Evolutionary conservation across 768 basidiomycete genomes (phyloP), one percentile per base, ranked within the genome.

Genomic region (Kwoniella pini): DNA sequence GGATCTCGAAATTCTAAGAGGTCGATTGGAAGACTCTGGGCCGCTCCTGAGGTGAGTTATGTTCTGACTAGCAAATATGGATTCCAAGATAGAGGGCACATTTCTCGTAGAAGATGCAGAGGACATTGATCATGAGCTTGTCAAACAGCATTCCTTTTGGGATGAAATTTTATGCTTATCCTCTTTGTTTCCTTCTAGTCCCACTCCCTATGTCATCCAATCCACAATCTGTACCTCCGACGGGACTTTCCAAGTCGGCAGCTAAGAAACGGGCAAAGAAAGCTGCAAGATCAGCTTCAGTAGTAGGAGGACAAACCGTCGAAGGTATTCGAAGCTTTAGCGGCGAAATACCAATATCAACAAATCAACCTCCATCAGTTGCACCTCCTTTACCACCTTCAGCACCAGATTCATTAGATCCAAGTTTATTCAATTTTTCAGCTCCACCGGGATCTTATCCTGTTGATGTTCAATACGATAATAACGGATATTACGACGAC

Each of bases 231-330:
- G 53, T 59, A 44, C 57, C 65, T 55, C 54, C 53, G 22, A 43
- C 67, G 45, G 71, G 68, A 56, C 45, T 72, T 30, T 74, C 72
- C 10, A 70, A 70, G 64, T 69, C 71, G 40, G 67, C 69, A 57
- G 72, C 69, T 27, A 74, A 74, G 69, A 74, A 74, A 57, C 61
- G 65, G 62, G 66, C 69, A 40, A 74, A 74, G 63, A 74, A 74
- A 61, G 57, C 57, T 44, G 69, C 69, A 30, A 60, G 60, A 57
- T 57, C 63, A 33, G 55, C 61, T 43, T 21, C 43, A 17, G 17
- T 15, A 36, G 33, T 15, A 36, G 33, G 33, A 36, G 33, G 33
- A 36, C 38, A 24, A 26, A 56, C 31, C 10, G 38, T 1, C 12
- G 26, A 30, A 38, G 22, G 36, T 27, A 13, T 52, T n/a, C 46